Base-by-base conservation (phyloP, 2,329 filamentous ascomycete species). In the Chaetothyriales sp. region DNA sequence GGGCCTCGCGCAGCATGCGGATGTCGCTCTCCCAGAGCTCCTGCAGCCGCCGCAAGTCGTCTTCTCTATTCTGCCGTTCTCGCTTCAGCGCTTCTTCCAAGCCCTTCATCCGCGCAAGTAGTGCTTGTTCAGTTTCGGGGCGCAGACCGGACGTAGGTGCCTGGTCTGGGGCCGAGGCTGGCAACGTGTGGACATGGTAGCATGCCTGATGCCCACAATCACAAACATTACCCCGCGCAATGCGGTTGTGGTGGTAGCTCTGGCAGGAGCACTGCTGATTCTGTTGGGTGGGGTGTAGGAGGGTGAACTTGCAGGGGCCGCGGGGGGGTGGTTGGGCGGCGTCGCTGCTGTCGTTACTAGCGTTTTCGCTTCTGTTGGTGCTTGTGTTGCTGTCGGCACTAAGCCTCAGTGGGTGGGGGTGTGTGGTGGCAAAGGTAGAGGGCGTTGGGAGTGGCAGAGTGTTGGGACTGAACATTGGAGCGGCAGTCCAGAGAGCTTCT, bases 131-230 rank as follows among this genome's bases (percentile, higher is more conserved):
- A 47, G 52, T 57, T 26, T 54, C 54, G 44, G 54, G 19, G 12
- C 51, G 43, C 47, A 50, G 44, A 25, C 39, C 51, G 42, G 48
- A 55, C 43, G n/a, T 42, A 32, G 12, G 18, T 18, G 46, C 51
- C 48, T 36, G 47, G 49, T 50, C 50, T 22, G 43, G 51, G 28
- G 48, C 50, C 25, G 43, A 50, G 28, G 48, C 50, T 15, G 19
- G 48, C 32, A 28, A 39, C 25, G 51, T 45, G 49, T 52, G 49
- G 18, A 55, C 65, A 55, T 72, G 70, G 55, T 68, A 66, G 65
- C 69, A 72, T 57, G 70, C 69, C 59, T 70, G 69, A 59, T 72
- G 70, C 12, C 70, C 69, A 56, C 70, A 72, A 18, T 68, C 68
- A 55, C 70, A 73, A 47, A 60, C 64, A n/a, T 67, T 68, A 22